Percentiles rank a stretch among this genome's conserved stretches.
Conservation (phyloP, 441 rosid genomes). For the Biscutella auriculata region DNA sequence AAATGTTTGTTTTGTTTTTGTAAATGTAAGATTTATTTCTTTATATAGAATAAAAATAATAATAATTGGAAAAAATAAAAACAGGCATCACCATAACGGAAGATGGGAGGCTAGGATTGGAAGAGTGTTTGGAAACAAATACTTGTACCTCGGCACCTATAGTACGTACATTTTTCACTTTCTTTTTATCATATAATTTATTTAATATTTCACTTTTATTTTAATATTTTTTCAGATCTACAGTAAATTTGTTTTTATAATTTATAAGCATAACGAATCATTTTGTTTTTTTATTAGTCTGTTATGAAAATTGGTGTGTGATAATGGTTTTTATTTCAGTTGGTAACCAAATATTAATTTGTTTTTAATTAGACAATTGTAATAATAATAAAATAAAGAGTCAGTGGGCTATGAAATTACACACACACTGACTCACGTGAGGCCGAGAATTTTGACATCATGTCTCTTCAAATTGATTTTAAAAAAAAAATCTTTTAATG, state of each 20-base stretch:
- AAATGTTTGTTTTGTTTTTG: not conserved
- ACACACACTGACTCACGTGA: slow-evolving; percentile 28
- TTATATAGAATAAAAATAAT: too few relatives aligned
- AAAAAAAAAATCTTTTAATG: too few relatives aligned
- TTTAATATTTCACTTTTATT: too few relatives aligned
- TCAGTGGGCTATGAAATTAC: slow-evolving; percentile 5
- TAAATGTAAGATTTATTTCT: not conserved
- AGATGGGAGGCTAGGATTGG: slow-evolving; percentile 96
- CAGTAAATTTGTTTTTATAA: too few relatives aligned
- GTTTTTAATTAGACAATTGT: not conserved
- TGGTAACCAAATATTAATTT: too few relatives aligned
- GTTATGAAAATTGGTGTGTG: not conserved
- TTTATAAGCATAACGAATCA: too few relatives aligned
- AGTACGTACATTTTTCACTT: slow-evolving; percentile 47
- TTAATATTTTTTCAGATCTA: too few relatives aligned
- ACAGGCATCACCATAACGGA: slow-evolving; percentile 95
- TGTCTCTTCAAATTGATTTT: slow-evolving; percentile 12
- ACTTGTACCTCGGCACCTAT: slow-evolving; percentile 85
- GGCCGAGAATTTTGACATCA: slow-evolving; percentile 23
- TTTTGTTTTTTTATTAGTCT: too few relatives aligned
- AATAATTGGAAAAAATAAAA: not conserved
- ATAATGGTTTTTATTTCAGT: not conserved
- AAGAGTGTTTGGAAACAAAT: slow-evolving; percentile 91
- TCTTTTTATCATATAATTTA: too few relatives aligned
- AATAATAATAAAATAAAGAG: not conserved